Percentiles rank a stretch among this genome's conserved stretches.
Evolutionary conservation across 148 eudicot species (phyloP).

Genomic region (Rhododendron ovatum): DNA sequence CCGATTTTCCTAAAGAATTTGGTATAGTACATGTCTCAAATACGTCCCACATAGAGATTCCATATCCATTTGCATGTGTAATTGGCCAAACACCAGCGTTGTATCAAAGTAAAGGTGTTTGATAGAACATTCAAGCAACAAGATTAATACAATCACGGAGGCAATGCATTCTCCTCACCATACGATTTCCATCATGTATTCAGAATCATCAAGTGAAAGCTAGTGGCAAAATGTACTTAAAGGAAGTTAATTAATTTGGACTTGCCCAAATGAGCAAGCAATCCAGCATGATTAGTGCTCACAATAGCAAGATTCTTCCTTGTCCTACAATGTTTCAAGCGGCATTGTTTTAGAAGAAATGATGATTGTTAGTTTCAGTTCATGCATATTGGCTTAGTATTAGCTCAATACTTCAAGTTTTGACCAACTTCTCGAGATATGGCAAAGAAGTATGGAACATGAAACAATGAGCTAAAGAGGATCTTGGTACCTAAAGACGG

Average conservation of each 20-base stretch:
- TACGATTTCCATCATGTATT: background rate
- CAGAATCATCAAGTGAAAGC: background rate
- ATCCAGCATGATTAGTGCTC: background rate
- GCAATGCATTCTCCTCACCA: background rate
- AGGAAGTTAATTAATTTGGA: background rate
- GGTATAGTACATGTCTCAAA: background rate
- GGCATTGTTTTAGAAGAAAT: background rate
- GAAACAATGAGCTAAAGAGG: slow-evolving; percentile 1
- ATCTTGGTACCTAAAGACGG: slow-evolving; percentile 55
- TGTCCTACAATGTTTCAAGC: background rate
- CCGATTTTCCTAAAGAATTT: background rate
- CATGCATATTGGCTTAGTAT: background rate
- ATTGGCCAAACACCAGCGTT: background rate
- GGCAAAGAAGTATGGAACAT: background rate
- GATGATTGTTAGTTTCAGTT: background rate
- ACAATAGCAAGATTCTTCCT: background rate
- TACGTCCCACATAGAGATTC: background rate
- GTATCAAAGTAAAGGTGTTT: background rate
- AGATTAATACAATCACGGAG: background rate
- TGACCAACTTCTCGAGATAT: background rate
- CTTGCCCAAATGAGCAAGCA: background rate
- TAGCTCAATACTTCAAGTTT: background rate
- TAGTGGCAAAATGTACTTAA: background rate
- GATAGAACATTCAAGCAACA: background rate
- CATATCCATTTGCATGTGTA: background rate